These are phyloP conservation scores for Candida patagonica DNA, from an alignment of 805 yeast genomes.

Conservation along the genomic window DNA sequence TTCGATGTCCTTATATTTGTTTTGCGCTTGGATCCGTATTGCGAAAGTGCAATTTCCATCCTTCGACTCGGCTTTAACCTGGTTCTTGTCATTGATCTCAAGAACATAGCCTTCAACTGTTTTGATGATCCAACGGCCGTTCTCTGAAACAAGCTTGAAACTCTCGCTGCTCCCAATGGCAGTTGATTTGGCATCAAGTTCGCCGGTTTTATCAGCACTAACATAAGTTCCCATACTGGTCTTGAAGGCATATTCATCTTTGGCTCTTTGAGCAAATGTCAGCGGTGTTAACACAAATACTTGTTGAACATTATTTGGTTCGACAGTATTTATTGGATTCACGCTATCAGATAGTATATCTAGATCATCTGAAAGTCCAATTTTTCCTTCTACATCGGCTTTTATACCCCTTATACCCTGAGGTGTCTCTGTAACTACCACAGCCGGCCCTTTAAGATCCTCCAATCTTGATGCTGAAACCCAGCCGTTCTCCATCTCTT, in stretches of 20 bases:
- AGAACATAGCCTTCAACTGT: conserved; percentile 12
- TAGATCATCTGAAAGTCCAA: conserved; percentile 15
- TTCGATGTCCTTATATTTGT: conserved; percentile 5
- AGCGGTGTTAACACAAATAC: conserved; percentile 25
- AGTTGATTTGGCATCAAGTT: conserved; percentile 22
- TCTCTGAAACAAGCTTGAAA: conserved; percentile 15
- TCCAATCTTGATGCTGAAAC: conserved; percentile 21
- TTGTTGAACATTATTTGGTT: conserved; percentile 28
- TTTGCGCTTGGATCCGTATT: conserved; percentile 23
- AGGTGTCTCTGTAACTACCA: conserved; percentile 17
- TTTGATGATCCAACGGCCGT: conserved; percentile 20
- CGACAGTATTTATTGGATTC: conserved; percentile 12
- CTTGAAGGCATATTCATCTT: conserved; percentile 23
- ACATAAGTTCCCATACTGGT: conserved; percentile 25
- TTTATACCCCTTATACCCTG: conserved; percentile 11
- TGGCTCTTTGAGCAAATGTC: conserved; percentile 9
- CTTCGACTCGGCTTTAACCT: conserved; percentile 7
- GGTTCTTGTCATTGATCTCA: no score
- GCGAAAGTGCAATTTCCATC: conserved; percentile 7
- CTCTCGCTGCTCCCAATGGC: conserved; percentile 29
- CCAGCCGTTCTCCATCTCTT: conserved; percentile 17
- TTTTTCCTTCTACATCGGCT: conserved; percentile 20
- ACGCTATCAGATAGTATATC: conserved; percentile 10
- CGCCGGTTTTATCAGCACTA: conserved; percentile 14
- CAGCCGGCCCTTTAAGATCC: conserved; percentile 30